Conservation (phyloP, 1,284 basidiomycete genomes). For the Limonomyces culmigenus region DNA sequence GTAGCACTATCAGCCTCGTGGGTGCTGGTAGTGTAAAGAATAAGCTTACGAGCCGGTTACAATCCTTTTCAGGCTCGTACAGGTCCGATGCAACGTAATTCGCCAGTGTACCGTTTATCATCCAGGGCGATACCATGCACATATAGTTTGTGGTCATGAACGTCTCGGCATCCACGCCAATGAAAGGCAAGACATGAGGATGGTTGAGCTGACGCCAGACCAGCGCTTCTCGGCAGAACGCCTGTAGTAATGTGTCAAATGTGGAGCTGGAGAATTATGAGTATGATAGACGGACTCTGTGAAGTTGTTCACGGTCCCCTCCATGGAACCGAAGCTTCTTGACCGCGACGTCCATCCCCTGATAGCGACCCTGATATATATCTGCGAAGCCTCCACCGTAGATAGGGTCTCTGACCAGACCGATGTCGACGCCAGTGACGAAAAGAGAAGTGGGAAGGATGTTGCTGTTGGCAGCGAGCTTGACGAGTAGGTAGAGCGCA, state of each 20-base stretch:
- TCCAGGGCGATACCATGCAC: slow-evolving; percentile 2
- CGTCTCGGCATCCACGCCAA: not conserved
- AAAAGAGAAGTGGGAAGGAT: slow-evolving; percentile 10
- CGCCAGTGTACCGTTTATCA: not conserved
- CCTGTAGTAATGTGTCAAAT: not conserved
- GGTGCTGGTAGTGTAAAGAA: not conserved
- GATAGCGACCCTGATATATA: slow-evolving; percentile 22
- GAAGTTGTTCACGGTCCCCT: not conserved
- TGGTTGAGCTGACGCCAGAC: slow-evolving; percentile 2
- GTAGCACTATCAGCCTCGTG: not conserved
- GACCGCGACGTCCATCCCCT: not conserved
- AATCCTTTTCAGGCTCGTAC: not conserved
- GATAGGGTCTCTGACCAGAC: slow-evolving; percentile 17
- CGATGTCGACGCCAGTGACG: slow-evolving; percentile 18
- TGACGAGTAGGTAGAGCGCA: not conserved
- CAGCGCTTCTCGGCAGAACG: not conserved
- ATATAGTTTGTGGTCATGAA: not conserved
- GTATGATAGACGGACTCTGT: not conserved
- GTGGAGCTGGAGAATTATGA: not conserved
- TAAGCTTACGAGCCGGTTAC: not conserved
- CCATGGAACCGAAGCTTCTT: not conserved
- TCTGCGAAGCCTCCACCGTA: slow-evolving; percentile 28
- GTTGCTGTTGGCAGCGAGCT: not conserved
- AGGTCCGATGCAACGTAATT: not conserved
- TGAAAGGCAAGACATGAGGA: slow-evolving; percentile 1